These are phyloP conservation scores for Oryza meyeriana DNA, from an alignment of 176 grass and related monocot species.

Conservation along the genomic window DNA sequence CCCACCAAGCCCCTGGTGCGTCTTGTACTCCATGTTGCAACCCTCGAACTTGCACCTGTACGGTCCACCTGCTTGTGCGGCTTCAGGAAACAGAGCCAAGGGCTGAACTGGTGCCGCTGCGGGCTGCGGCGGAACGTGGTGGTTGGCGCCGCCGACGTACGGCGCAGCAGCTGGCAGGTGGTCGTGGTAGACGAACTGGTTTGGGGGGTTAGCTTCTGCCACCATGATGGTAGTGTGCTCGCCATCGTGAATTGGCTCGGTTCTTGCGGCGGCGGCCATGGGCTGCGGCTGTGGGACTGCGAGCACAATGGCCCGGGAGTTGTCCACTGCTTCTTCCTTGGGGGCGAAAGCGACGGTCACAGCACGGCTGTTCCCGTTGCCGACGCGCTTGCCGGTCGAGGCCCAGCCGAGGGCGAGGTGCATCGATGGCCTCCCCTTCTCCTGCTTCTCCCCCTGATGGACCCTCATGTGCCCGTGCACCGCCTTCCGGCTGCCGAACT, in stretches of 20 bases:
- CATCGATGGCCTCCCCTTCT: neutral
- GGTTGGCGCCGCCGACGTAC: neutral
- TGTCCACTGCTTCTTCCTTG: neutral
- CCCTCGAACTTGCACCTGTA: slow-evolving; percentile 4
- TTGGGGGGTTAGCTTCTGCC: neutral
- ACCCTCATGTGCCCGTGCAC: slow-evolving; percentile 37
- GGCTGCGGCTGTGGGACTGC: neutral
- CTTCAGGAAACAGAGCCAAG: too few relatives aligned
- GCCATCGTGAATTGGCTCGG: neutral
- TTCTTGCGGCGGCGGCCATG: neutral
- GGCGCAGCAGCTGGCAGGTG: neutral
- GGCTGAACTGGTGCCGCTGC: neutral
- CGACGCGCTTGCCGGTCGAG: slow-evolving; percentile 25
- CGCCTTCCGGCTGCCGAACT: slow-evolving; percentile 4
- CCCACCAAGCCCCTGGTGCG: slow-evolving; percentile 43
- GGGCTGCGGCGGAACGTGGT: neutral
- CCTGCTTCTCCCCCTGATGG: neutral
- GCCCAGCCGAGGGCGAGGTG: neutral
- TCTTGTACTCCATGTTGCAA: slow-evolving; percentile 1
- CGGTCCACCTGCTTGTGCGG: neutral
- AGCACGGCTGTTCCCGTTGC: neutral
- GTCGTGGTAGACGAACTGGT: neutral
- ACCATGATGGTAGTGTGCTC: neutral
- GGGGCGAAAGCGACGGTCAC: neutral
- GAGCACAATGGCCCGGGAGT: neutral